Evolutionary conservation across 73 alveolate species (phyloP).

Genomic region (Paramecium octaurelia): DNA sequence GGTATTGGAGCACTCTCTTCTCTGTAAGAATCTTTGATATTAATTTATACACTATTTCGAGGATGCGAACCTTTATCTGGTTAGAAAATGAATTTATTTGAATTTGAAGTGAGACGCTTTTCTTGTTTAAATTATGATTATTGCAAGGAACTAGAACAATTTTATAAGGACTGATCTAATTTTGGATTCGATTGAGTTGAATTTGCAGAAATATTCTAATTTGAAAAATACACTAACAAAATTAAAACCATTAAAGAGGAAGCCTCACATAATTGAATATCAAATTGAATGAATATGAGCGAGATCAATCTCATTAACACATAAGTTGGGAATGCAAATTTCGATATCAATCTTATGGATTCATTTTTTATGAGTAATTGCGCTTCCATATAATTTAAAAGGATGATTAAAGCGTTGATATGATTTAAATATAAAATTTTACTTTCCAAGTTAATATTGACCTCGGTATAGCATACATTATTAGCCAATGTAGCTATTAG

Average conservation of each 20-base stretch:
- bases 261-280: neutral
- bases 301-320: neutral
- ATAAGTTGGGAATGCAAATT: neutral
- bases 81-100: neutral
- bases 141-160: neutral
- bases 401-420: neutral
- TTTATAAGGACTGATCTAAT: neutral
- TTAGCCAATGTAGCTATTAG: neutral
- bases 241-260: neutral
- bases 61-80: neutral
- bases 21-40: neutral
- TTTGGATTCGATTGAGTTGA: neutral
- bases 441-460: neutral
- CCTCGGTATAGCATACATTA: neutral
- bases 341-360: neutral
- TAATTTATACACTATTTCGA: neutral
- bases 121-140: neutral
- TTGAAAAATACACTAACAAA: neutral
- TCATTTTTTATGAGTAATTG: neutral
- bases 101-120: neutral
- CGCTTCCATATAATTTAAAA: neutral
- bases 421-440: neutral
- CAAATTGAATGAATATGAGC: neutral
- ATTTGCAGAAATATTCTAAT: neutral
- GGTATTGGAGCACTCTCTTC: constrained; percentile 8